A percentile compares a stretch with the other conserved stretches of the same genome.
These are phyloP conservation scores for Epithele typhae DNA, from an alignment of 768 basidiomycete genomes.

Conservation along the genomic window DNA sequence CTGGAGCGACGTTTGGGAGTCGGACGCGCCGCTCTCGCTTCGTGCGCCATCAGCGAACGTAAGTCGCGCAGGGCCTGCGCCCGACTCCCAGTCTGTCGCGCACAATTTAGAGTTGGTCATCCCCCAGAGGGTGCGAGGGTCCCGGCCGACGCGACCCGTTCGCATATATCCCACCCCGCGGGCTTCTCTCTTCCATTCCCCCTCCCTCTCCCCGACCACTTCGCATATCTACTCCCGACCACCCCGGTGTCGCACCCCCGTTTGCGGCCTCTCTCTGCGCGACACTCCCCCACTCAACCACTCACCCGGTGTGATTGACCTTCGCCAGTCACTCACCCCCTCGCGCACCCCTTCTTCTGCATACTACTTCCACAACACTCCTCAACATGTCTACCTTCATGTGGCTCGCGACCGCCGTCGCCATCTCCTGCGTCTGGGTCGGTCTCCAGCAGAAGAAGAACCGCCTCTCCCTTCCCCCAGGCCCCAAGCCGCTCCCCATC, in stretches of 20 bases:
- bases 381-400: constrained; percentile 13
- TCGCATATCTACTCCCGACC: constrained; percentile 3
- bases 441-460: constrained; percentile 12
- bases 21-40: no score
- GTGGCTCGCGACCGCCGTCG: constrained; percentile 9
- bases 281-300: no score
- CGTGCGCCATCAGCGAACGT: no score
- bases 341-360: constrained; percentile 1
- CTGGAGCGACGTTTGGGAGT: no score
- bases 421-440: constrained; percentile 6
- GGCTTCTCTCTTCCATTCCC: not conserved
- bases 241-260: not conserved
- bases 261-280: no score
- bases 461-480: constrained; percentile 16
- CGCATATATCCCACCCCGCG: not conserved
- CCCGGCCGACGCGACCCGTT: constrained; percentile 32
- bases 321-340: constrained; percentile 6
- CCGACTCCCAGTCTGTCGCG: no score
- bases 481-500: constrained; percentile 20
- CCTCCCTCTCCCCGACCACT: not conserved
- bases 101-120: no score
- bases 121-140: constrained; percentile 48
- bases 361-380: constrained; percentile 14
- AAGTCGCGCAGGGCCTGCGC: no score
- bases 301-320: no score